phyloP scores from a whole-genome alignment of 2,329 filamentous ascomycete species.

The Calonectria ilicicola region DNA sequence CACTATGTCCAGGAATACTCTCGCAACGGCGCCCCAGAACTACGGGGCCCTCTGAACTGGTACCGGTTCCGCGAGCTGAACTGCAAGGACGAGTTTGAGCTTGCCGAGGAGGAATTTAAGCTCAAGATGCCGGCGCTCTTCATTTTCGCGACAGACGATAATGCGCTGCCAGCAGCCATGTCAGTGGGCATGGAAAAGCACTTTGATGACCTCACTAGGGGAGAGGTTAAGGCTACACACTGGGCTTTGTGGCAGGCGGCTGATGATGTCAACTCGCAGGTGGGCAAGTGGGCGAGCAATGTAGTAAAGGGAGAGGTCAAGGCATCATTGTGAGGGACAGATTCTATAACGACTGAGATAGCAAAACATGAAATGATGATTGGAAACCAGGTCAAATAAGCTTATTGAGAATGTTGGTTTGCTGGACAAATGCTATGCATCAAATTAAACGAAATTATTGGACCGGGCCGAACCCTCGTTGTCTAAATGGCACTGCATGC shows the following conservation, averaged over 20 bases:
- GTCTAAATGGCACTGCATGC: neutral
- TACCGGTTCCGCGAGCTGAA: conserved; percentile 83
- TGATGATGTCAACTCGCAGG: conserved; percentile 75
- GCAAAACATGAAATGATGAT: conserved; percentile 9
- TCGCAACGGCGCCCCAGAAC: conserved; percentile 66
- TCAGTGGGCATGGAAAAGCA: conserved; percentile 76
- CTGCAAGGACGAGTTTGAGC: conserved; percentile 77
- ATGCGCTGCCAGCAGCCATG: conserved; percentile 79
- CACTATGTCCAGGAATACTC: conserved; percentile 81
- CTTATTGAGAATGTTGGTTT: neutral
- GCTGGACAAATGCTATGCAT: neutral
- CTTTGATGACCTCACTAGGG: conserved; percentile 73
- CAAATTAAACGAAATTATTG: conserved; percentile 2
- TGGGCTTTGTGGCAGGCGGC: conserved; percentile 86
- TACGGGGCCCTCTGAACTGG: conserved; percentile 89
- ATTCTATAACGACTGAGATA: neutral
- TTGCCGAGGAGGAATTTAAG: conserved; percentile 66
- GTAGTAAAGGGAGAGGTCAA: conserved; percentile 50
- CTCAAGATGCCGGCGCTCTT: conserved; percentile 78
- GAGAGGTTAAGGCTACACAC: conserved; percentile 77
- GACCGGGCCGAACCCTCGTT: neutral
- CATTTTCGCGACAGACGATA: conserved; percentile 78
- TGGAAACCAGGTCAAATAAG: conserved; percentile 10
- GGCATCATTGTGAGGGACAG: conserved; percentile 38
- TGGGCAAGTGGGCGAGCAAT: conserved; percentile 74